Evolutionary conservation across 2,329 filamentous ascomycete species (phyloP).

Genomic region (Colletotrichum magnum): DNA sequence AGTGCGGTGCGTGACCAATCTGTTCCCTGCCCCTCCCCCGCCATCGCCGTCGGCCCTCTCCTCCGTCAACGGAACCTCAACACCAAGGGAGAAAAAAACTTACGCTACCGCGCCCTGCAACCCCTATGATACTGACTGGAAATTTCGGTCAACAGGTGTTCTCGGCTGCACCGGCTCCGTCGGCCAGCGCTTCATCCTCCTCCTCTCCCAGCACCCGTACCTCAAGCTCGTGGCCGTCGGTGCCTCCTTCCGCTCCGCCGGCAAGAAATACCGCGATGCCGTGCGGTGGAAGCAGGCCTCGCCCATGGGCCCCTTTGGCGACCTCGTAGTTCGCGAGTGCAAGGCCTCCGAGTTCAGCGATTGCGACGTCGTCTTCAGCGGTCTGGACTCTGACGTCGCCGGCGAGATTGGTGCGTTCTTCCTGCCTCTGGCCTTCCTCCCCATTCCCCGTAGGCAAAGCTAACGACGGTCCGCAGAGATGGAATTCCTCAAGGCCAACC

Average conservation of each 20-base stretch:
- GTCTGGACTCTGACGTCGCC: slow-evolving; percentile 92
- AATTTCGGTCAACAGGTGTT: slow-evolving; percentile 68
- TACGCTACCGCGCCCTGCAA: neutral
- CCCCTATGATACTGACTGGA: neutral
- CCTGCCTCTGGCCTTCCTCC: neutral
- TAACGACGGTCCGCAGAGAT: slow-evolving; percentile 72
- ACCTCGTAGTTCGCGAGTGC: slow-evolving; percentile 89
- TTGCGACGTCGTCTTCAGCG: slow-evolving; percentile 94
- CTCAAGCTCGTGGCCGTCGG: slow-evolving; percentile 91
- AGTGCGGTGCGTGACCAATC: slow-evolving; percentile 64
- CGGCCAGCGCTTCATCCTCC: slow-evolving; percentile 93
- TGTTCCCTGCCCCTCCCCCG: slow-evolving; percentile 32
- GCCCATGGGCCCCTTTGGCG: slow-evolving; percentile 84
- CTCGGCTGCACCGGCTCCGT: slow-evolving; percentile 95
- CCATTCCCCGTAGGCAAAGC: slow-evolving; percentile 19
- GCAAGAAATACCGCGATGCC: slow-evolving; percentile 95
- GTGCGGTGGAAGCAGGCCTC: slow-evolving; percentile 94
- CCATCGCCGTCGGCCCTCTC: slow-evolving; percentile 21
- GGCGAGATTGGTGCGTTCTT: slow-evolving; percentile 82
- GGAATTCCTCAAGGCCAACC: slow-evolving; percentile 89
- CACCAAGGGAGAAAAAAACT: neutral
- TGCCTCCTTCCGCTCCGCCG: slow-evolving; percentile 88
- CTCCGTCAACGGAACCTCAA: slow-evolving; percentile 28
- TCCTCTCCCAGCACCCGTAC: slow-evolving; percentile 89
- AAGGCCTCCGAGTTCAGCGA: slow-evolving; percentile 85